Percentiles rank a stretch among this genome's conserved stretches.
phyloP scores from a whole-genome alignment of 768 basidiomycete species.

The Amanita polypyramis region DNA sequence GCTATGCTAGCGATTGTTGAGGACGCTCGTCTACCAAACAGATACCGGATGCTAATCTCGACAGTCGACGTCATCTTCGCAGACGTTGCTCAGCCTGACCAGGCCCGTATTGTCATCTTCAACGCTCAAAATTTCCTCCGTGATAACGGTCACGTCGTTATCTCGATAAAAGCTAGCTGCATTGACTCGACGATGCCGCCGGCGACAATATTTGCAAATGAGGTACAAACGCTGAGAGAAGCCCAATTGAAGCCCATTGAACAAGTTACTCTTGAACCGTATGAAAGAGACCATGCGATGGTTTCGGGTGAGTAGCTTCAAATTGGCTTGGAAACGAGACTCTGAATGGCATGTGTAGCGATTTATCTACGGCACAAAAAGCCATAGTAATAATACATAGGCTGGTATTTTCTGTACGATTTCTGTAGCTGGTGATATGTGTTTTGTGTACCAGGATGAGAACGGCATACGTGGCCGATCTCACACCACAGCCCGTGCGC shows the following conservation, averaged over 20 bases:
- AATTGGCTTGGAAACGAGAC: neutral
- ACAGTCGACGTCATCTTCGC: constrained; percentile 97
- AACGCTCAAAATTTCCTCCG: constrained; percentile 97
- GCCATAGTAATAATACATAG: constrained; percentile 8
- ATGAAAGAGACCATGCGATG: constrained; percentile 88
- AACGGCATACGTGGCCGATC: neutral
- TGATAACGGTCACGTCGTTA: constrained; percentile 83
- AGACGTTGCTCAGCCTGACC: constrained; percentile 97
- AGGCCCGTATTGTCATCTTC: constrained; percentile 89
- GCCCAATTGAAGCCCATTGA: constrained; percentile 87
- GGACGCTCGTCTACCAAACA: constrained; percentile 93
- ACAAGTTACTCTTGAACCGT: constrained; percentile 91
- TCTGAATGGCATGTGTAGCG: constrained; percentile 10
- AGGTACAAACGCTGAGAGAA: constrained; percentile 72
- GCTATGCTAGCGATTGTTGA: constrained; percentile 74
- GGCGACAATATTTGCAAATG: constrained; percentile 79
- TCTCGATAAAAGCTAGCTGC: constrained; percentile 99
- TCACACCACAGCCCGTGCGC: neutral
- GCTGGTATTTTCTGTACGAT: neutral
- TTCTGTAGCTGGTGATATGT: neutral
- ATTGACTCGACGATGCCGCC: constrained; percentile 94
- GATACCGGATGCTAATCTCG: constrained; percentile 94
- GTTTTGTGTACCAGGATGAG: neutral
- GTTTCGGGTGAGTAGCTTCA: constrained; percentile 50
- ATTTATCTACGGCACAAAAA: constrained; percentile 17